Conservation (phyloP, 1,139 yeast species). For the Suhomyces yuchorum region DNA sequence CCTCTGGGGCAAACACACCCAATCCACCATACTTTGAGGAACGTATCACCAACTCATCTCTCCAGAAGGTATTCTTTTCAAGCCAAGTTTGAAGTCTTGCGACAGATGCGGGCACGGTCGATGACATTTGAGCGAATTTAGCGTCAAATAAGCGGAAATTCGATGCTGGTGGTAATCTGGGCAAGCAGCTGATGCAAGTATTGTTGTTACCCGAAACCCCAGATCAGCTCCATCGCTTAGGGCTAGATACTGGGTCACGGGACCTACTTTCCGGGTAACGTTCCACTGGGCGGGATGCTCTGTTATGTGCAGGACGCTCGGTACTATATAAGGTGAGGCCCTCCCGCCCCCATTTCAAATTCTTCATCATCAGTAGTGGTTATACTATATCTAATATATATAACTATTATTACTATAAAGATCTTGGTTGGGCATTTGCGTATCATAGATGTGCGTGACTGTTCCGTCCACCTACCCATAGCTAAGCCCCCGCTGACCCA, state of each 20-base stretch:
- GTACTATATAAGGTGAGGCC: constrained; percentile 17
- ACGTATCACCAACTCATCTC: constrained; percentile 47
- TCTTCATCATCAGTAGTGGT: constrained; percentile 25
- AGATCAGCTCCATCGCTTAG: constrained; percentile 6
- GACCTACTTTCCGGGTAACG: constrained; percentile 20
- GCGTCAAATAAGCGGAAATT: neutral
- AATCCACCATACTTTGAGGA: constrained; percentile 62
- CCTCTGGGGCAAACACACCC: constrained; percentile 57
- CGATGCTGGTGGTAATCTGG: neutral
- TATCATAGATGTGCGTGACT: constrained; percentile 20
- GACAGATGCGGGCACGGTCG: constrained; percentile 1
- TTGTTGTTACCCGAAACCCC: constrained; percentile 1
- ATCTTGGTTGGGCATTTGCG: constrained; percentile 18
- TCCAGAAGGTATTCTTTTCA: constrained; percentile 51
- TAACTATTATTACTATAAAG: constrained; percentile 24
- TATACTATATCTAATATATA: constrained; percentile 26
- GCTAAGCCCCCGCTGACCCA: constrained; percentile 25
- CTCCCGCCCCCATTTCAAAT: constrained; percentile 19
- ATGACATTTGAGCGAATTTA: constrained; percentile 5
- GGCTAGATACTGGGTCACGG: constrained; percentile 8
- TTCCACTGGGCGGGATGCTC: neutral
- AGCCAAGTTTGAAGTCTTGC: constrained; percentile 43
- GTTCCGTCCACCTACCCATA: constrained; percentile 21
- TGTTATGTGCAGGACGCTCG: constrained; percentile 10
- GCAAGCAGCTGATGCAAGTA: neutral